Base-by-base conservation (phyloP, 2,329 filamentous ascomycete genomes). In the Microdochium paspali region DNA sequence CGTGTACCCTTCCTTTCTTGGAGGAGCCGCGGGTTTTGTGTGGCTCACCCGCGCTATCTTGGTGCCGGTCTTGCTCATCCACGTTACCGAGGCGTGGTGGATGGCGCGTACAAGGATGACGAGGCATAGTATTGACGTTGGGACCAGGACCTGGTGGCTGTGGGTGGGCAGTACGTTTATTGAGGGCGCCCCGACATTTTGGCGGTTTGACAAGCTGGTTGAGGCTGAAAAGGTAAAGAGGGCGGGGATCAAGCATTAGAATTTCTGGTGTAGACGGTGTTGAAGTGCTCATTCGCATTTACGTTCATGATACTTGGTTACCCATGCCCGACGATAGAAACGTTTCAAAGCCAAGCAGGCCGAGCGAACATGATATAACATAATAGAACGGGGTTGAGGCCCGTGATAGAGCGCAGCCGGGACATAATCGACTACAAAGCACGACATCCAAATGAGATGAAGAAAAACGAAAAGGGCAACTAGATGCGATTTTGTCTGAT, bases 71-170 rank as follows among this genome's bases (percentile, higher is more conserved):
- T 3, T 88, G 1, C 69, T 58, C 0, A 75, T 88, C 12, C 91
- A 96, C 64, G 21, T 72, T 0, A 49, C 64, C 3, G 91, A 96
- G 69, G 66, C 73, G n/a, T 65, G 66, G 42, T 67, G 70, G 59
- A 68, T 84, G 55, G 73, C 76, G 52, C 63, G 60, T 39, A 69
- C 65, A 44, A 64, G 72, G 49, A 59, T 81, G 50, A 57, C 56
- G 47, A 73, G 61, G 58, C 70, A 74, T 53, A 71, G 72, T 6
- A 71, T 82, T 10, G 61, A 63, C 49, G 61, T 65, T 28, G 69
- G 71, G 7, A 66, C 64, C 6, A 42, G 40, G n/a, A 53, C 76
- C 13, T 84, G 81, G 78, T 72, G 66, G 62, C 54, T 66, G 46
- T 85, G 81, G 81, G 60, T 76, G 26, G 56, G 52, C 5, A 72